phyloP scores from a whole-genome alignment of 768 basidiomycete species.

The Russula griseocarnosa region DNA sequence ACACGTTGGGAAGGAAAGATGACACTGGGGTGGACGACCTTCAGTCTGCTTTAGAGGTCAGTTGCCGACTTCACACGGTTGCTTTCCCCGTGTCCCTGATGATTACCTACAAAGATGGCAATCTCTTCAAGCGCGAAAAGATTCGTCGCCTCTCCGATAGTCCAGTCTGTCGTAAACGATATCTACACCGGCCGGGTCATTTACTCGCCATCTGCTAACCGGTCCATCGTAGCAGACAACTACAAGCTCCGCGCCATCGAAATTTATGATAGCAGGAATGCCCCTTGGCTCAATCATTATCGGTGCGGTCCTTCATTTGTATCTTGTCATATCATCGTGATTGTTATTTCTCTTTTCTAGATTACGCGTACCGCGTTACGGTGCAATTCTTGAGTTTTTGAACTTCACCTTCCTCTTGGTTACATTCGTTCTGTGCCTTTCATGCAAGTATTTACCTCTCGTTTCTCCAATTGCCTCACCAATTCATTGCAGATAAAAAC shows the following conservation, averaged over 20 bases:
- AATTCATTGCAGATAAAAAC: conserved; percentile 49
- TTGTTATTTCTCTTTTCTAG: conserved; percentile 36
- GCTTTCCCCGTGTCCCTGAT: conserved; percentile 1
- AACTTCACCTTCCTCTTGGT: conserved; percentile 67
- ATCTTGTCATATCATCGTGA: neutral
- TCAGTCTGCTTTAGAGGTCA: conserved; percentile 82
- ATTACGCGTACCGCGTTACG: conserved; percentile 78
- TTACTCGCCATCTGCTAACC: conserved; percentile 49
- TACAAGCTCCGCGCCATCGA: conserved; percentile 78
- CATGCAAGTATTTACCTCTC: conserved; percentile 47
- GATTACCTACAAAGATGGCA: conserved; percentile 65
- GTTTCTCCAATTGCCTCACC: conserved; percentile 3
- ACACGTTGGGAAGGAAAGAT: conserved; percentile 46
- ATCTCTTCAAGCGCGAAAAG: conserved; percentile 81
- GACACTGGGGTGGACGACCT: conserved; percentile 64
- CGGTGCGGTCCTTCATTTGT: conserved; percentile 41
- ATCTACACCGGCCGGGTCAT: conserved; percentile 80
- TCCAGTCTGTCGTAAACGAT: conserved; percentile 83
- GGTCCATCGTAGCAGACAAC: conserved; percentile 83
- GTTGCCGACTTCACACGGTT: conserved; percentile 29
- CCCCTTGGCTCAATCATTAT: conserved; percentile 82
- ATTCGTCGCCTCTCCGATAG: conserved; percentile 77
- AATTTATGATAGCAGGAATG: conserved; percentile 61
- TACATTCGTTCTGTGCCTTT: conserved; percentile 69
- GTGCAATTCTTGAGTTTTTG: conserved; percentile 70